These are phyloP conservation scores for Suhomyces emberorum DNA, from an alignment of 805 yeast genomes.

Conservation along the genomic window DNA sequence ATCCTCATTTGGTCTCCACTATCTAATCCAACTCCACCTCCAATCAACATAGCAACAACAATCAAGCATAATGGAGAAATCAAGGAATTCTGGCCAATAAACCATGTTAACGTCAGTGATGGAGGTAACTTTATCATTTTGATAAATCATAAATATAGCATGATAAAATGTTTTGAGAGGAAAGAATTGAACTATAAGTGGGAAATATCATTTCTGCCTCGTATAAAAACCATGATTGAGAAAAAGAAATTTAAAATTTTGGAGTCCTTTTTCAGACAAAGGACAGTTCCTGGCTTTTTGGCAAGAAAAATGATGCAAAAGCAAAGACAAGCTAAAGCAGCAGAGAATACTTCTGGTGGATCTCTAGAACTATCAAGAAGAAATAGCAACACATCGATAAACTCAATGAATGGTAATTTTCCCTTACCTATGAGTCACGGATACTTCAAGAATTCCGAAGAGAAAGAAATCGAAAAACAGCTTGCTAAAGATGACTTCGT, in stretches of 20 bases:
- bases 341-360: constrained; percentile 1
- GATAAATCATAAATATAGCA: constrained; percentile 47
- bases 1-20: constrained; percentile 74
- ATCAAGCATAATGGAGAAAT: constrained; percentile 30
- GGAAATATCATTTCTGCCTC: constrained; percentile 44
- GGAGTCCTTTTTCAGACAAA: constrained; percentile 59
- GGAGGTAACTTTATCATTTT: constrained; percentile 59
- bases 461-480: constrained; percentile 9
- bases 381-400: constrained; percentile 27
- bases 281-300: constrained; percentile 47
- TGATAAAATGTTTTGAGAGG: constrained; percentile 61
- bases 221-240: constrained; percentile 16
- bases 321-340: constrained; percentile 12
- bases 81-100: constrained; percentile 58
- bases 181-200: constrained; percentile 53
- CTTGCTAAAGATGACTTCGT: constrained; percentile 46
- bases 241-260: constrained; percentile 36
- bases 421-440: constrained; percentile 22
- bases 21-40: constrained; percentile 16
- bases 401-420: constrained; percentile 31
- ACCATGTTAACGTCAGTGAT: constrained; percentile 52
- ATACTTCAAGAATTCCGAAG: not conserved
- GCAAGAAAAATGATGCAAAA: constrained; percentile 30
- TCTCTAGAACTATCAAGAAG: constrained; percentile 20
- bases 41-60: constrained; percentile 35